Conservation (phyloP, 345 rosid genomes). For the Lumnitzera littorea region DNA sequence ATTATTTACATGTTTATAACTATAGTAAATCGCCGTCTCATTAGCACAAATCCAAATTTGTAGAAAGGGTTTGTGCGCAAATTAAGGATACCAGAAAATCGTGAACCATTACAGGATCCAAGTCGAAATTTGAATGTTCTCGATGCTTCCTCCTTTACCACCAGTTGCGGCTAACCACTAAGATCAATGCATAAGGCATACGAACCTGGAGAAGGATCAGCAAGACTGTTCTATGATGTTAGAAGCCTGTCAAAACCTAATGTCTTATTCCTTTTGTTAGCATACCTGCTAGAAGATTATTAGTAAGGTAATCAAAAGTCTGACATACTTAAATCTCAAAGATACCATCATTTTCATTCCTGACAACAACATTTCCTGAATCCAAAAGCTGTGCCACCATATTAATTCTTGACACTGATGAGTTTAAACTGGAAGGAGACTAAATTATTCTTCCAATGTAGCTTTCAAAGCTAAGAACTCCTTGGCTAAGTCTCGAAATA, state of each 20-base stretch:
- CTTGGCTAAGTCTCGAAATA: not conserved
- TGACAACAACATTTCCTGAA: constrained; percentile 41
- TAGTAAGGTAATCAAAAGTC: constrained; percentile 43
- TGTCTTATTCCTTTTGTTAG: constrained; percentile 19
- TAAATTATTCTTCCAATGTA: not conserved
- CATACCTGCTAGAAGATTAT: constrained; percentile 40
- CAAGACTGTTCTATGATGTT: constrained; percentile 33
- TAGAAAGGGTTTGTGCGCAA: constrained; percentile 14
- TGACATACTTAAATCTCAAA: constrained; percentile 32
- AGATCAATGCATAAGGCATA: constrained; percentile 18
- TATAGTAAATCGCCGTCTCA: constrained; percentile 26
- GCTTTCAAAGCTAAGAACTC: not conserved
- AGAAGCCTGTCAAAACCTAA: constrained; percentile 24
- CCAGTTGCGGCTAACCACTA: constrained; percentile 30
- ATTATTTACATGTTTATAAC: constrained; percentile 14
- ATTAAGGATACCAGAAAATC: constrained; percentile 33
- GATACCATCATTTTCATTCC: constrained; percentile 9
- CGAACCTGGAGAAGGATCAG: constrained; percentile 32
- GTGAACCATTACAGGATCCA: constrained; percentile 43
- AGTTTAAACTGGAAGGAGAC: not conserved
- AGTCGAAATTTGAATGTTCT: constrained; percentile 11
- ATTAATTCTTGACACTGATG: no score
- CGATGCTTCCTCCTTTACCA: constrained; percentile 12
- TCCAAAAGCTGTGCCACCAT: constrained; percentile 36
- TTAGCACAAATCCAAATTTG: constrained; percentile 16